Evolutionary conservation across 768 basidiomycete genomes (phyloP).

Genomic region (Vararia minispora): DNA sequence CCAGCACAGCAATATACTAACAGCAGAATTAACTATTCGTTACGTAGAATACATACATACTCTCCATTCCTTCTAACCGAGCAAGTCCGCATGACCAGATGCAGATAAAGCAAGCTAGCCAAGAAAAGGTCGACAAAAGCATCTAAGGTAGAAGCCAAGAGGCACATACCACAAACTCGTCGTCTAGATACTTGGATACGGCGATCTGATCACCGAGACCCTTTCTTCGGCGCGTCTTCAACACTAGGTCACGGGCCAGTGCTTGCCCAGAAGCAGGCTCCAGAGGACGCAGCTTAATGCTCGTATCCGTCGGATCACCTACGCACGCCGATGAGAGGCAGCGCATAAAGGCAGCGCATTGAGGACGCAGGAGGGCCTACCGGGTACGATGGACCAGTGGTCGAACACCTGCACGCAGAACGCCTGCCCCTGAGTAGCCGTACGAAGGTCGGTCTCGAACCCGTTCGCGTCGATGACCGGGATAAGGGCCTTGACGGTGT

Average conservation of each 20-base stretch:
- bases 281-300: slow-evolving; percentile 89
- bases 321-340: slow-evolving; percentile 5
- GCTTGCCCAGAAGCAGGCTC: slow-evolving; percentile 97
- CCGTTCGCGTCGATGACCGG: slow-evolving; percentile 98
- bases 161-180: slow-evolving; percentile 80
- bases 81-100: slow-evolving; percentile 88
- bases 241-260: slow-evolving; percentile 85
- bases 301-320: slow-evolving; percentile 98
- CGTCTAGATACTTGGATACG: slow-evolving; percentile 94
- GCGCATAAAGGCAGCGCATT: not conserved
- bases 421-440: slow-evolving; percentile 98
- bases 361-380: slow-evolving; percentile 29
- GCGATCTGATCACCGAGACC: slow-evolving; percentile 96
- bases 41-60: slow-evolving; percentile 14
- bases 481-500: slow-evolving; percentile 96
- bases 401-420: slow-evolving; percentile 97
- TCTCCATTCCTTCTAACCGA: slow-evolving; percentile 38
- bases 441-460: slow-evolving; percentile 95
- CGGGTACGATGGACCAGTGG: slow-evolving; percentile 98
- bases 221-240: slow-evolving; percentile 94
- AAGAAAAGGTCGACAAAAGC: slow-evolving; percentile 7
- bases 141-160: not conserved
- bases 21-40: not conserved
- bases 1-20: too few relatives aligned
- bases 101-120: slow-evolving; percentile 82